phyloP scores from a whole-genome alignment of 306 rosid species.

The Dryas alaskensis region DNA sequence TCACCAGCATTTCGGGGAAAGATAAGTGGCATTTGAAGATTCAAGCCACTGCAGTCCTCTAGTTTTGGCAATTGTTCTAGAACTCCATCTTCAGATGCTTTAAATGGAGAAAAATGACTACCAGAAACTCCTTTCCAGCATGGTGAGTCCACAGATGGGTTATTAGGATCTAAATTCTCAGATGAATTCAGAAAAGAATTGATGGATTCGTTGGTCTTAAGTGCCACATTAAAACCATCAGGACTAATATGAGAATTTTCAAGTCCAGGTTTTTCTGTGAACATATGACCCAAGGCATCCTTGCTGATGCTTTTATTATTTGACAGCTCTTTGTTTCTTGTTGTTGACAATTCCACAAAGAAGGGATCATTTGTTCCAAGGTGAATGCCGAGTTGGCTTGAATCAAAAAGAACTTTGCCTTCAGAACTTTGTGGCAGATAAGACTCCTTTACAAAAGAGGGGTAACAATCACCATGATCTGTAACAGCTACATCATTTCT shows the following conservation, averaged over 20 bases:
- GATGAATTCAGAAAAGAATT: slow-evolving; percentile 48
- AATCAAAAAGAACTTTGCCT: slow-evolving; percentile 33
- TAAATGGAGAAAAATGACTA: slow-evolving; percentile 44
- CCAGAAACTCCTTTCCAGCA: slow-evolving; percentile 91
- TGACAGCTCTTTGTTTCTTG: slow-evolving; percentile 40
- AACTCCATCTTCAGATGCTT: slow-evolving; percentile 31
- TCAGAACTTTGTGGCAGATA: slow-evolving; percentile 30
- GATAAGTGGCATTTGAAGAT: slow-evolving; percentile 37
- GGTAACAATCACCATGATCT: slow-evolving; percentile 31
- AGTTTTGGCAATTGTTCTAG: slow-evolving; percentile 35
- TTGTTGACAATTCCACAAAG: slow-evolving; percentile 20
- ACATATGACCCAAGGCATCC: slow-evolving; percentile 34
- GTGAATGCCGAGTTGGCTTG: slow-evolving; percentile 39
- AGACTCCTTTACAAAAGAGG: slow-evolving; percentile 31
- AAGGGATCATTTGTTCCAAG: slow-evolving; percentile 47
- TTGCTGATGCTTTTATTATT: slow-evolving; percentile 29
- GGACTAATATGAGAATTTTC: slow-evolving; percentile 34
- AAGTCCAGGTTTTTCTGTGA: slow-evolving; percentile 39
- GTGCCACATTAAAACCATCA: slow-evolving; percentile 43
- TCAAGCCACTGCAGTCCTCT: slow-evolving; percentile 32
- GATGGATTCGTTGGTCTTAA: slow-evolving; percentile 36
- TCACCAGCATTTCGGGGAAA: slow-evolving; percentile 30
- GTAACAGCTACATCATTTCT: slow-evolving; percentile 32
- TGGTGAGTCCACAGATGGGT: slow-evolving; percentile 85
- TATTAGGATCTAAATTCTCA: slow-evolving; percentile 56